Evolutionary conservation across 2,329 filamentous ascomycete genomes (phyloP).

Genomic region (Beauveria caledonica): DNA sequence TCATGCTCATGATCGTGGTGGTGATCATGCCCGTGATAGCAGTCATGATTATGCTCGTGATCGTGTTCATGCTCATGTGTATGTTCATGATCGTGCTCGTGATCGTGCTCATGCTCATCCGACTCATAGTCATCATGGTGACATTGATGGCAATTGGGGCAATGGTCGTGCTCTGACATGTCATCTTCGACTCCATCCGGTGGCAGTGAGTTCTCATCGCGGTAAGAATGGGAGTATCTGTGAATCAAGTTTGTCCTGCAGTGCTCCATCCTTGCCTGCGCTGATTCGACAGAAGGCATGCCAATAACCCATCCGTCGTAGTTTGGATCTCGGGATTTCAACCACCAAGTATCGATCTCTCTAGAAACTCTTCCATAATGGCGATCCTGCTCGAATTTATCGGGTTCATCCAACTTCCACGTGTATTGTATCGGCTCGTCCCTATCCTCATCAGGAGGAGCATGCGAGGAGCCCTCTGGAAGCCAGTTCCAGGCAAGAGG

Average conservation of each 20-base stretch:
- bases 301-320: conserved; percentile 49
- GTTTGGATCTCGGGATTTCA: conserved; percentile 51
- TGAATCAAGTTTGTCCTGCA: conserved; percentile 53
- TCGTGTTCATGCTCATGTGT: conserved; percentile 12
- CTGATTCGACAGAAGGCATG: conserved; percentile 54
- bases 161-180: conserved; percentile 28
- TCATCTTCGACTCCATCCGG: conserved; percentile 30
- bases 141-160: conserved; percentile 15
- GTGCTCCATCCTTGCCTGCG: conserved; percentile 47
- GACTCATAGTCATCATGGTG: conserved; percentile 37
- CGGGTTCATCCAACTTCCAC: conserved; percentile 43
- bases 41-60: conserved; percentile 15
- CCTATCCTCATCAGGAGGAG: conserved; percentile 26
- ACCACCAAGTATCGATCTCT: conserved; percentile 60
- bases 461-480: conserved; percentile 28
- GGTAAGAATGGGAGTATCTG: conserved; percentile 41
- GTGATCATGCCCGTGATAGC: conserved; percentile 21
- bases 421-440: conserved; percentile 38
- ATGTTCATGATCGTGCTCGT: conserved; percentile 22
- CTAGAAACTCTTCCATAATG: conserved; percentile 53
- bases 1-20: conserved; percentile 24
- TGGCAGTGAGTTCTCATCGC: conserved; percentile 31
- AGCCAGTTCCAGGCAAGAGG: conserved; percentile 50
- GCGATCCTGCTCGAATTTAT: conserved; percentile 52
- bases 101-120: conserved; percentile 40